phyloP scores from a whole-genome alignment of 306 rosid genomes.

The Dicorynia guianensis region DNA sequence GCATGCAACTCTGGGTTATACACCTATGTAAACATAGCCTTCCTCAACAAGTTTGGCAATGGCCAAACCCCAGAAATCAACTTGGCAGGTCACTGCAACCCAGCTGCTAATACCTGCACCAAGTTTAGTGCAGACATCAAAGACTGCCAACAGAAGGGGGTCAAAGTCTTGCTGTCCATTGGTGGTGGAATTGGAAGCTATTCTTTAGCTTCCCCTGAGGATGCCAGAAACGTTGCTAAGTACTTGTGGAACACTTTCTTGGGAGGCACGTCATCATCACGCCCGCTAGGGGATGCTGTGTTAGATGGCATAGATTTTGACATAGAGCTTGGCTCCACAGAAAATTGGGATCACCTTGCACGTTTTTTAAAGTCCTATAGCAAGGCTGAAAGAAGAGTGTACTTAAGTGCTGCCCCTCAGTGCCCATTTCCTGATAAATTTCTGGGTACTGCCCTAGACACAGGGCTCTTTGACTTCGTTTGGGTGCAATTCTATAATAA shows the following conservation, averaged over 20 bases:
- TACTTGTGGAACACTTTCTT: slow-evolving; percentile 76
- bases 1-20: slow-evolving; percentile 71
- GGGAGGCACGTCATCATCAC: slow-evolving; percentile 62
- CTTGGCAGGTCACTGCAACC: slow-evolving; percentile 78
- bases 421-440: slow-evolving; percentile 47
- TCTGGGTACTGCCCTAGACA: background rate
- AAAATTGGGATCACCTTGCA: slow-evolving; percentile 55
- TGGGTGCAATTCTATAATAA: slow-evolving; percentile 22
- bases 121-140: slow-evolving; percentile 53
- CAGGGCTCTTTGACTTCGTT: background rate
- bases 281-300: slow-evolving; percentile 64
- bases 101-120: slow-evolving; percentile 49
- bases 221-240: slow-evolving; percentile 56
- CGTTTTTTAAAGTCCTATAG: too few relatives aligned
- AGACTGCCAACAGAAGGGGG: slow-evolving; percentile 59
- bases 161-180: slow-evolving; percentile 70
- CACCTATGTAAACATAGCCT: slow-evolving; percentile 56
- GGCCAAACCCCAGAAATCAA: slow-evolving; percentile 66
- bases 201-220: slow-evolving; percentile 56
- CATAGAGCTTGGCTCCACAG: slow-evolving; percentile 40
- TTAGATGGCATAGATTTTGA: slow-evolving; percentile 67
- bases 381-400: slow-evolving; percentile 4
- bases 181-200: slow-evolving; percentile 73
- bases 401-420: slow-evolving; percentile 57
- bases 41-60: slow-evolving; percentile 51